These are phyloP conservation scores for Calocybe indica DNA, from an alignment of 768 basidiomycete genomes.

Conservation along the genomic window DNA sequence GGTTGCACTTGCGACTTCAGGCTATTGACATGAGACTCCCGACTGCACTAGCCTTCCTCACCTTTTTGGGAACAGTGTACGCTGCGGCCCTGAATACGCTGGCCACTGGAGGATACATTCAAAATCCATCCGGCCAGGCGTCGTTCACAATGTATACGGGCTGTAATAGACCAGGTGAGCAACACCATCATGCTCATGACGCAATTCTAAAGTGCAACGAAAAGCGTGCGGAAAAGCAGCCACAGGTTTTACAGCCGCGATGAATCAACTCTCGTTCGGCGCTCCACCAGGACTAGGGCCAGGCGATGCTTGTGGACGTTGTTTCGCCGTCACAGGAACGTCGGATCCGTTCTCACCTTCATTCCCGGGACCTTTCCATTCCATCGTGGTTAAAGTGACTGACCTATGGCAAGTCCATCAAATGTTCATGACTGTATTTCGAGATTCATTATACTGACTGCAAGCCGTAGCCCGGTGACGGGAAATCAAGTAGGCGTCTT, in stretches of 20 bases:
- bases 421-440: neutral
- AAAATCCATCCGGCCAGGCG: constrained; percentile 44
- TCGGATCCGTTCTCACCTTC: constrained; percentile 47
- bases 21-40: too few relatives aligned
- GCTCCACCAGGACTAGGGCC: constrained; percentile 40
- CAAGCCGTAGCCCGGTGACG: constrained; percentile 28
- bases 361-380: constrained; percentile 44
- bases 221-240: constrained; percentile 48
- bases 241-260: constrained; percentile 47
- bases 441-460: neutral
- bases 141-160: constrained; percentile 54
- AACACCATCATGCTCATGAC: neutral
- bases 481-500: constrained; percentile 33
- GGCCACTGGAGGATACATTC: constrained; percentile 47
- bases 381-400: constrained; percentile 49
- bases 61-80: constrained; percentile 13
- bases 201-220: neutral
- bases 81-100: constrained; percentile 21
- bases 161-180: constrained; percentile 41
- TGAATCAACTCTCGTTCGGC: constrained; percentile 54
- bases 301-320: constrained; percentile 58
- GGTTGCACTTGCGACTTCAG: too few relatives aligned
- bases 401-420: constrained; percentile 29
- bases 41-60: constrained; percentile 9
- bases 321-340: constrained; percentile 47